Percentiles rank a stretch among this genome's conserved stretches.
Evolutionary conservation across 2,329 filamentous ascomycete species (phyloP).

Genomic region (Ceratocystis alfenasii): DNA sequence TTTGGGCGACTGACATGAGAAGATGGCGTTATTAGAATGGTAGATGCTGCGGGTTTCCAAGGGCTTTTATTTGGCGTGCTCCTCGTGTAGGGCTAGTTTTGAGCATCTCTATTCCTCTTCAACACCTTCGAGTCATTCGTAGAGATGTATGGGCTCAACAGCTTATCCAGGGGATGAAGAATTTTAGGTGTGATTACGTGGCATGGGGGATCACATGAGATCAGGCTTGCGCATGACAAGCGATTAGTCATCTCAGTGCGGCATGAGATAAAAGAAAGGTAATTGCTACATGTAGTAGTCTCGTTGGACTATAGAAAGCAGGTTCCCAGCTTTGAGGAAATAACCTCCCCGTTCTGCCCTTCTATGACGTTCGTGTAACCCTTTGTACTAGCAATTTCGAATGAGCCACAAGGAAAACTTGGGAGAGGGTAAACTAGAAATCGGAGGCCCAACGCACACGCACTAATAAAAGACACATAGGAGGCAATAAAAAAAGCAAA

Average conservation of each 20-base stretch:
- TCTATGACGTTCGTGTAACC: neutral
- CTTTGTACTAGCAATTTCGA: neutral
- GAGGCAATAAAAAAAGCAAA: neutral
- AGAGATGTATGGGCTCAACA: too few relatives aligned
- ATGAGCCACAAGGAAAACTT: neutral
- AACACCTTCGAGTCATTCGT: too few relatives aligned
- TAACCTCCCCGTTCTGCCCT: neutral
- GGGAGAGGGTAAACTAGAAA: neutral
- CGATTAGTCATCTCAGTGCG: neutral
- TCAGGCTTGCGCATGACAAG: neutral
- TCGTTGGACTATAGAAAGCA: neutral
- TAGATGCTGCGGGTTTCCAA: too few relatives aligned
- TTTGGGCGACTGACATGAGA: too few relatives aligned
- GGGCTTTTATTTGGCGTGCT: too few relatives aligned
- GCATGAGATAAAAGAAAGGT: neutral
- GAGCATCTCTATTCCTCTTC: too few relatives aligned
- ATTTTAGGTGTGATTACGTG: too few relatives aligned
- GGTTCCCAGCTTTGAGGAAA: neutral
- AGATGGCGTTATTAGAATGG: too few relatives aligned
- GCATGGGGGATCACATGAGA: too few relatives aligned
- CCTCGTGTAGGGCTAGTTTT: too few relatives aligned
- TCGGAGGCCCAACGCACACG: neutral
- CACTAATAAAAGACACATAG: neutral
- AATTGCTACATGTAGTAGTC: neutral
- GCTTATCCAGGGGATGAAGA: too few relatives aligned